A percentile compares a stretch with the other conserved stretches of the same genome.
phyloP scores from a whole-genome alignment of 2,329 filamentous ascomycete species.

The Fusarium sp. region DNA sequence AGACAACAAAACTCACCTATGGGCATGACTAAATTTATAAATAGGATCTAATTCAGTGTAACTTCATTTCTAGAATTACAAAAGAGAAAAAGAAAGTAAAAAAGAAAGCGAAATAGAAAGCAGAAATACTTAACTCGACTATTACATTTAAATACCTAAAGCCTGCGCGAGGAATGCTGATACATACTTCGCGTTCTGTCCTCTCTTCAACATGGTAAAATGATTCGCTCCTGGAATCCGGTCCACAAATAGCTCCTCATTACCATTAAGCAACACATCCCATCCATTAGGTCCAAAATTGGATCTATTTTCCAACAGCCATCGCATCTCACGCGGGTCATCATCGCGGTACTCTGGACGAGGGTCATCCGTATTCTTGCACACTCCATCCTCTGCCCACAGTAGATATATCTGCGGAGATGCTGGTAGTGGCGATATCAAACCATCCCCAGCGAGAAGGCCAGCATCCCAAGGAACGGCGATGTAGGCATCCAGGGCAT shows the following conservation, averaged over 20 bases:
- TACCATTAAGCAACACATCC: constrained; percentile 31
- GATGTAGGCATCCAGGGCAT: constrained; percentile 76
- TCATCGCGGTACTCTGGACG: constrained; percentile 59
- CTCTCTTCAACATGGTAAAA: constrained; percentile 27
- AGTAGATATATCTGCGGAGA: constrained; percentile 73
- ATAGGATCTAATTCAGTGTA: too few relatives aligned
- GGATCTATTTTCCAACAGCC: constrained; percentile 79
- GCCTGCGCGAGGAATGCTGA: constrained; percentile 6
- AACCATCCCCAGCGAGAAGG: not conserved
- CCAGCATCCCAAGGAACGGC: constrained; percentile 66
- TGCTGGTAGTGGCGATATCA: not conserved
- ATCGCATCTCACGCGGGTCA: constrained; percentile 74
- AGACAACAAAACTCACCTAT: too few relatives aligned
- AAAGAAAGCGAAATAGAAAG: too few relatives aligned
- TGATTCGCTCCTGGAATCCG: constrained; percentile 19
- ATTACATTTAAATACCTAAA: not conserved
- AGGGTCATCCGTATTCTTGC: constrained; percentile 74
- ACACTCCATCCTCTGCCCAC: constrained; percentile 82
- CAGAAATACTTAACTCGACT: too few relatives aligned
- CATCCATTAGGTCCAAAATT: constrained; percentile 66
- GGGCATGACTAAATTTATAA: too few relatives aligned
- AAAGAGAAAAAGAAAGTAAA: too few relatives aligned
- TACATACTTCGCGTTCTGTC: constrained; percentile 6
- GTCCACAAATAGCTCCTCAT: constrained; percentile 3
- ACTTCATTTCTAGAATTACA: too few relatives aligned